Base-by-base conservation (phyloP, 2,329 filamentous ascomycete species). In the Scopulariopsis brevicaulis region DNA sequence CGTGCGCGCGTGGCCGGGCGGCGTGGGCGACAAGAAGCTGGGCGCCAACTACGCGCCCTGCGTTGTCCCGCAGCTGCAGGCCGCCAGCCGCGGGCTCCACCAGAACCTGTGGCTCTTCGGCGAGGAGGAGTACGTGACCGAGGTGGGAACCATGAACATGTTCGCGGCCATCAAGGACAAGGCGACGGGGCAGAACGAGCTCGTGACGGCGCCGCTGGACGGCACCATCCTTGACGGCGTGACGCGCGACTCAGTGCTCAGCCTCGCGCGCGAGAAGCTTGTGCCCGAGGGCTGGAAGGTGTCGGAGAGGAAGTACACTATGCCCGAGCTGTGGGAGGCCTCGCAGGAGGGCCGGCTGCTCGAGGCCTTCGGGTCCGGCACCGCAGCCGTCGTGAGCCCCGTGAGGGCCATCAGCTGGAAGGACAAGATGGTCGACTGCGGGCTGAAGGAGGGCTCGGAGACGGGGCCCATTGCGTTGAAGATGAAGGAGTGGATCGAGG, bases 21-120 rank as follows among this genome's bases (percentile, higher is more conserved):
- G 94, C 69, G 93, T 96, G 35, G 94, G 94, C 66, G 91, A 97
- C 78, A 96, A 94, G 84, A 99, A 99, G 78, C 85, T 99, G 37
- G 94, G 94, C 61, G 94, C 93, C 68, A 99, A 99, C 82, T 99
- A 99, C 72, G 94, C 94, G n/a, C 94, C 94, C 6, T 97, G 94
- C 77, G 93, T 99, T 67, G 78, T 97, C n/a, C 94, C 94, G 20
- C 94, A 99, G 75, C 83, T 94, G 66, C 84, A 96, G 74, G 94
- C 94, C 50, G 90, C 91, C 53, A 88, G 85, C 71, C 84, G 91
- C 59, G 94, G 94, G 24, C 96, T 92, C 81, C 93, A 97, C 75
- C 94, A 99, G 78, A 99, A 97, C 74, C 80, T 99, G 57, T 99
- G 94, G 94, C 77, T 99, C 35, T 99, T 97, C 69, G 92, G 92